Conservation (phyloP, 129 eudicot genomes). For the Flaveria sonorensis region DNA sequence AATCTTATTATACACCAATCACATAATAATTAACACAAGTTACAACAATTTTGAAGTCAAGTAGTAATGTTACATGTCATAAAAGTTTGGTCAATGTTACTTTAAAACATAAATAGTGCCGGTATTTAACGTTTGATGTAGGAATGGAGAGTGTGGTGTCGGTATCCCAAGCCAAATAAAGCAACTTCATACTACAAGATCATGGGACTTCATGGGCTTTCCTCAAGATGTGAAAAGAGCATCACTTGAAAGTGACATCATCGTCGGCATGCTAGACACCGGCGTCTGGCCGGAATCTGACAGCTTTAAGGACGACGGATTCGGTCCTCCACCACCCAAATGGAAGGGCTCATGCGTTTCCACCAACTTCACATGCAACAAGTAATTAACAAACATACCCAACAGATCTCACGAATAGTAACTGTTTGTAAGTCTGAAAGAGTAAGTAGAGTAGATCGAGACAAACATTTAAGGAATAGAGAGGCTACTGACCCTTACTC, state of each 20-base stretch:
- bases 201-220: constrained; percentile 73
- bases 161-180: constrained; percentile 47
- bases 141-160: constrained; percentile 67
- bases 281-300: constrained; percentile 60
- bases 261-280: constrained; percentile 51
- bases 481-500: too few species aligned
- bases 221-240: constrained; percentile 35
- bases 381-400: constrained; percentile 22
- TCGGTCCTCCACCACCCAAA: constrained; percentile 53
- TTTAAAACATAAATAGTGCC: not conserved
- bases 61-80: not conserved
- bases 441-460: too few species aligned
- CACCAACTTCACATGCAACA: constrained; percentile 56
- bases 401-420: too few species aligned
- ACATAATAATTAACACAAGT: not conserved
- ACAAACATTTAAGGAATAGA: too few species aligned
- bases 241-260: constrained; percentile 46
- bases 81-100: not conserved
- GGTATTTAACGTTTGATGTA: not conserved
- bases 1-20: not conserved
- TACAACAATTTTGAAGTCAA: not conserved
- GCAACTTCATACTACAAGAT: constrained; percentile 67
- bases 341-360: constrained; percentile 57
- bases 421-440: too few species aligned
- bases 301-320: constrained; percentile 50